Conservation (phyloP, 2,329 filamentous ascomycete species). For the Aspergillus bombycis region DNA sequence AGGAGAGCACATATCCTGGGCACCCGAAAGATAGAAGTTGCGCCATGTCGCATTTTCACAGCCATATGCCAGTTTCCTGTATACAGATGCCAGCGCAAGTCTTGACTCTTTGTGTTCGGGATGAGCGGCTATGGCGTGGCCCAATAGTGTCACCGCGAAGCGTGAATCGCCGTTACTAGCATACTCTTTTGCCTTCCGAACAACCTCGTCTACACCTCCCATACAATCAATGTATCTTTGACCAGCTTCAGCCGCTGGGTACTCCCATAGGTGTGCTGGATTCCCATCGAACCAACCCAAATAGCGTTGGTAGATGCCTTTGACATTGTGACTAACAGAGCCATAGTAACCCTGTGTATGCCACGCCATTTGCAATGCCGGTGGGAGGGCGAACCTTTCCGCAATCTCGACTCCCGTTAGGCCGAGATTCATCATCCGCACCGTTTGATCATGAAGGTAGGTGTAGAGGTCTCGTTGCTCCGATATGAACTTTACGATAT, state of each 20-base stretch:
- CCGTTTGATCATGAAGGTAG: slow-evolving; percentile 46
- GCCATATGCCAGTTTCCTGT: slow-evolving; percentile 39
- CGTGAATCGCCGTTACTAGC: slow-evolving; percentile 36
- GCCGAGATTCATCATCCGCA: slow-evolving; percentile 44
- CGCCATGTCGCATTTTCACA: slow-evolving; percentile 48
- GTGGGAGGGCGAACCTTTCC: slow-evolving; percentile 40
- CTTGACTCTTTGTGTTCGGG: slow-evolving; percentile 15
- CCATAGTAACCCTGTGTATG: slow-evolving; percentile 43
- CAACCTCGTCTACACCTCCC: slow-evolving; percentile 38
- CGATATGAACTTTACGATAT: slow-evolving; percentile 29
- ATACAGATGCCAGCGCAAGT: slow-evolving; percentile 33
- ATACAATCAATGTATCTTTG: slow-evolving; percentile 42
- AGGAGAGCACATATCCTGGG: slow-evolving; percentile 29
- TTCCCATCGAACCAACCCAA: slow-evolving; percentile 40
- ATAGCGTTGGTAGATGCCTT: slow-evolving; percentile 41
- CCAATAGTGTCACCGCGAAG: slow-evolving; percentile 45
- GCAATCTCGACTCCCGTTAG: slow-evolving; percentile 45
- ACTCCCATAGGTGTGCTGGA: slow-evolving; percentile 42
- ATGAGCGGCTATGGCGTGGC: slow-evolving; percentile 38
- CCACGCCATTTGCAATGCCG: slow-evolving; percentile 33
- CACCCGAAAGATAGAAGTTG: slow-evolving; percentile 44
- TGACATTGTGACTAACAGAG: slow-evolving; percentile 45
- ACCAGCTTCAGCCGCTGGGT: slow-evolving; percentile 38
- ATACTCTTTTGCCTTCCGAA: slow-evolving; percentile 33
- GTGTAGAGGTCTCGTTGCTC: slow-evolving; percentile 47